Conservation (phyloP, 371 early-diverging fungal genomes). For the Mortierella sp. region DNA sequence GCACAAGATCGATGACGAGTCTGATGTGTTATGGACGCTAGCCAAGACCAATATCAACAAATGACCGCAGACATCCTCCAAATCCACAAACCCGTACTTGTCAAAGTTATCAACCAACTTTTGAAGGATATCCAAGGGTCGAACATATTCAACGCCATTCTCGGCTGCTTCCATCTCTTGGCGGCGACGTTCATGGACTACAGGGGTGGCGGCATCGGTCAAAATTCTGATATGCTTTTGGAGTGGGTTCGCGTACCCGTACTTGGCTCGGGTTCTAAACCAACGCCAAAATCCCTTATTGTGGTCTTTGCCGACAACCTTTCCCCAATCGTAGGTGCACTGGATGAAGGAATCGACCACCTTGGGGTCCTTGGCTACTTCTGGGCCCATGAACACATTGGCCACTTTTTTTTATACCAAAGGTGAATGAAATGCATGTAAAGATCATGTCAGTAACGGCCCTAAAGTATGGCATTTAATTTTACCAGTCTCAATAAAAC, state of each 20-base stretch:
- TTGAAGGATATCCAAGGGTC: slow-evolving; percentile 45
- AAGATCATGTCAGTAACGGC: not conserved
- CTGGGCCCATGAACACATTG: slow-evolving; percentile 39
- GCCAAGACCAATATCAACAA: slow-evolving; percentile 57
- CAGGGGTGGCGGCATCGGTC: slow-evolving; percentile 27
- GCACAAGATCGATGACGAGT: slow-evolving; percentile 43
- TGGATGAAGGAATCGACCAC: slow-evolving; percentile 40
- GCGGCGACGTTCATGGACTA: slow-evolving; percentile 39
- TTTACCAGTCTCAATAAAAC: not conserved
- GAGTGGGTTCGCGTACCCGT: slow-evolving; percentile 23
- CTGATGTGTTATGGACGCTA: slow-evolving; percentile 60
- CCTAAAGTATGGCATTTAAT: not conserved
- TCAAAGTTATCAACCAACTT: slow-evolving; percentile 40
- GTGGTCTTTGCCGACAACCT: slow-evolving; percentile 5
- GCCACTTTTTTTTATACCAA: slow-evolving; percentile 26
- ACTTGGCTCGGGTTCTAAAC: slow-evolving; percentile 18
- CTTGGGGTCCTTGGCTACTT: slow-evolving; percentile 21
- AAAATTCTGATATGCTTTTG: slow-evolving; percentile 31
- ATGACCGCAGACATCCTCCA: slow-evolving; percentile 56
- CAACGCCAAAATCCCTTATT: slow-evolving; percentile 16
- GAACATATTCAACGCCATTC: slow-evolving; percentile 17
- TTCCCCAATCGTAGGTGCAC: slow-evolving; percentile 30
- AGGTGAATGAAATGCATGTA: too few relatives aligned
- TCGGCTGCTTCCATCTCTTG: slow-evolving; percentile 29
- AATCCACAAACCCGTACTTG: slow-evolving; percentile 44